Percentiles rank a stretch among this genome's conserved stretches.
phyloP scores from a whole-genome alignment of 345 rosid genomes.

The Gynandropsis gynandra region DNA sequence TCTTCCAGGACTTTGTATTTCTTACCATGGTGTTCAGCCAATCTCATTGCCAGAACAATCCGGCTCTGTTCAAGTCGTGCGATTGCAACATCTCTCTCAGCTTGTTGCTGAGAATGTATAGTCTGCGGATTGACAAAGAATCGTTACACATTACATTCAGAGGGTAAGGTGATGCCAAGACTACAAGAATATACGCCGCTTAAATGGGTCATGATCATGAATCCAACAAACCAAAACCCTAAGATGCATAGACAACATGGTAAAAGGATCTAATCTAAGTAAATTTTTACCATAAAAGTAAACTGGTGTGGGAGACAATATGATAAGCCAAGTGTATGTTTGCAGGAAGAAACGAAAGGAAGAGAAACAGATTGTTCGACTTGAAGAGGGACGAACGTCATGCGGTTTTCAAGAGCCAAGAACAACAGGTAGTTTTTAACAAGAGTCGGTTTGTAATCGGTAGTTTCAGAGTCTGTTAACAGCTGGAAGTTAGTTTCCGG shows the following conservation, averaged over 20 bases:
- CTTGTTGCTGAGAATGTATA: constrained; percentile 71
- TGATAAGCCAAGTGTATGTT: too few species aligned
- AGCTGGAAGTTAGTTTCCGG: too few species aligned
- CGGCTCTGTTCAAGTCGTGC: constrained; percentile 88
- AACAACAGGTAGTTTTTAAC: too few species aligned
- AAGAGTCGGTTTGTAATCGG: too few species aligned
- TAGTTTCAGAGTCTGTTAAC: too few species aligned
- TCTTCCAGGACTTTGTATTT: constrained; percentile 82
- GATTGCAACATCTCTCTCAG: constrained; percentile 84
- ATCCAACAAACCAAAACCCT: background rate
- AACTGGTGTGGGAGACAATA: too few species aligned
- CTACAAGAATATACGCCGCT: background rate
- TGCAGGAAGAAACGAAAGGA: too few species aligned
- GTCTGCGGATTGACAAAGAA: constrained; percentile 38
- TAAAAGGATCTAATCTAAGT: too few species aligned
- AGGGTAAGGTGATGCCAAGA: background rate
- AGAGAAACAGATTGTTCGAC: too few species aligned
- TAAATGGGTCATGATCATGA: background rate
- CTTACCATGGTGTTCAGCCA: constrained; percentile 80
- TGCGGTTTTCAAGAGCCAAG: too few species aligned
- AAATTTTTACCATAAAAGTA: too few species aligned
- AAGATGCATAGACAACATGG: constrained; percentile 2
- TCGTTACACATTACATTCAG: background rate
- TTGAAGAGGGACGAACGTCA: too few species aligned
- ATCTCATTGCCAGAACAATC: constrained; percentile 73